Evolutionary conservation across 169 alveolate genomes (phyloP), one percentile per base, ranked within the genome.

Genomic region (Cryptosporidium meleagridis): DNA sequence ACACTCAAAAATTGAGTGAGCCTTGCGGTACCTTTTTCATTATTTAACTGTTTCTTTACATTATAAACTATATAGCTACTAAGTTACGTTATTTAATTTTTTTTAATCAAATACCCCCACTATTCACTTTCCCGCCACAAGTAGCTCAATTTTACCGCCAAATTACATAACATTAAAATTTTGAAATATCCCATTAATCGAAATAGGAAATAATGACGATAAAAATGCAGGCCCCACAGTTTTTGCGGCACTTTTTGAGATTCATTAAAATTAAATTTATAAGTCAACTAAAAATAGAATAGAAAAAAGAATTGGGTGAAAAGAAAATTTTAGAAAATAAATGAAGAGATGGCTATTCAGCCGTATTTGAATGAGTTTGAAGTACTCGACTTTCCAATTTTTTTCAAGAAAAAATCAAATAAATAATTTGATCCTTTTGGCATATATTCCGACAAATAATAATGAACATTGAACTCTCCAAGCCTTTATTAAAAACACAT

Each of bases 141-240:
- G n/a, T 55, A 37, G 0, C 37, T 37, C 1, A 6, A n/a, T 9
- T 7, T 55, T 16, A 16, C 67, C 67, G 67, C 67, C 67, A n/a
- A 55, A 55, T 23, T 55, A 39, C 67, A 26, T 23, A 55, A 16
- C 23, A 14, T 53, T 59, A 8, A 8, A 10, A 21, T 26, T 65
- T 37, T 4, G 9, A 65, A 65, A 65, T n/a, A 65, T n/a, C 14
- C 29, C 35, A 23, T 55, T 55, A 55, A 23, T 55, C 29, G 31
- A 55, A 55, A 16, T 55, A 55, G 35, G 67, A 65, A 65, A 65
- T 41, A 41, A 9, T 65, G 72, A 71, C 61, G 7, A 51, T 51
- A 52, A 71, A 71, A 71, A 71, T 71, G 85, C 85, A 71, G 44
- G 48, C 61, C 85, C 85, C 85, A 51, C 61, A 51, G 33, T 31